phyloP scores from a whole-genome alignment of 208 protist genomes.

The Strigomonas culicis region DNA sequence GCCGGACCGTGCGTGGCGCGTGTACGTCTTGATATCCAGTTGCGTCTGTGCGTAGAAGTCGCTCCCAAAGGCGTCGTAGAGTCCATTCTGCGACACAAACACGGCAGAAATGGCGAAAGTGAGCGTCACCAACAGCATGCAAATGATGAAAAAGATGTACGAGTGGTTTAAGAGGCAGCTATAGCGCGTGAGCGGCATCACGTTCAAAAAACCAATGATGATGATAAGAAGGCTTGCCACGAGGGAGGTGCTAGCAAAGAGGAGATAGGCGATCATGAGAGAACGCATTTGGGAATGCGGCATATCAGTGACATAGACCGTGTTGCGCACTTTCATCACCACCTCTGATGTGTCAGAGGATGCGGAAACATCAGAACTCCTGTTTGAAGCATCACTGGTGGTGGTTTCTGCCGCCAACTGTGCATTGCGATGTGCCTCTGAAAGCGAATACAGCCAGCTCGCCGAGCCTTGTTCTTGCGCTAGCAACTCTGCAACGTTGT shows the following conservation, averaged over 20 bases:
- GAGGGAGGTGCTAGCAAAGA: slow-evolving; percentile 23
- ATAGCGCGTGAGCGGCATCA: slow-evolving; percentile 13
- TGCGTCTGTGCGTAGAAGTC: slow-evolving; percentile 21
- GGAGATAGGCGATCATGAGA: slow-evolving; percentile 44
- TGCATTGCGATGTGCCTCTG: no score
- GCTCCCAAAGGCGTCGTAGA: slow-evolving; percentile 20
- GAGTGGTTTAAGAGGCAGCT: not conserved
- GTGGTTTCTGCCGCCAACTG: no score
- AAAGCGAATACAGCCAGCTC: no score
- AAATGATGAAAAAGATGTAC: slow-evolving; percentile 7
- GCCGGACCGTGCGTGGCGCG: slow-evolving; percentile 20
- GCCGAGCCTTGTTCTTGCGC: no score
- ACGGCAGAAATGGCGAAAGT: slow-evolving; percentile 27
- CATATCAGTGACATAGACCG: slow-evolving; percentile 15
- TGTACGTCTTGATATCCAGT: slow-evolving; percentile 1
- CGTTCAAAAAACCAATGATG: slow-evolving; percentile 14
- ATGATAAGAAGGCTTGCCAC: slow-evolving; percentile 26
- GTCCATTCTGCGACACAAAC: slow-evolving; percentile 18
- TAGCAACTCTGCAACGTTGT: no score
- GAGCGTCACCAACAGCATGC: slow-evolving; percentile 19
- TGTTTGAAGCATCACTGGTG: not conserved
- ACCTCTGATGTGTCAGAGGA: no score
- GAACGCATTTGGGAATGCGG: slow-evolving; percentile 6
- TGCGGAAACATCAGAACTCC: no score
- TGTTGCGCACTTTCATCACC: no score